Base-by-base conservation (phyloP, 768 basidiomycete genomes). In the Kwoniella shandongensis region DNA sequence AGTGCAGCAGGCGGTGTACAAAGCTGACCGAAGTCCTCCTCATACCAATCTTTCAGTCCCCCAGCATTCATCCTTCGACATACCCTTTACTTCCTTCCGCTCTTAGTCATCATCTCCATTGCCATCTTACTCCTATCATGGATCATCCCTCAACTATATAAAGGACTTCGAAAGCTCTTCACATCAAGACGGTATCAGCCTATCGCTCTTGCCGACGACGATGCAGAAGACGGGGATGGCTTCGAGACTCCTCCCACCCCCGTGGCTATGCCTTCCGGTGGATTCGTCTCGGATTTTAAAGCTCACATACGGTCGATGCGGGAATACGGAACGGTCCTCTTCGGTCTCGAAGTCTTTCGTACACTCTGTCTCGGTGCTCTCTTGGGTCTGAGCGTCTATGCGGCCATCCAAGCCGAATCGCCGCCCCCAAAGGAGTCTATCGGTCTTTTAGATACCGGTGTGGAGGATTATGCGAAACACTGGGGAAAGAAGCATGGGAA, bases 301-400 rank as follows among this genome's bases (percentile, higher is more conserved):
- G 72, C 65, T 27, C 82, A 83, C 62, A 69, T 83, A 27, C 49
- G 65, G 15, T 62, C 71, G 12, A 79, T 81, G 51, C 82, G 83
- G 4, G 84, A 84, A 10, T 59, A 69, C 4, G 70, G 73, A 13
- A 80, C 67, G 20, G 46, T 69, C n/a, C 61, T 83, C 23, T 84
- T 83, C 70, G 66, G 68, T 13, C 81, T 80, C 73, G 82, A 81
- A 60, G 49, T 83, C 29, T 62, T 77, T 1, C 79, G 85, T 22
- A 73, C 84, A 4, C 51, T 81, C 2, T 79, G 79, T 26, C 79
- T 80, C 46, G 71, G 81, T 25, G 72, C 77, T 2, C 78, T 86
- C n/a, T 76, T 86, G 22, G 80, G 75, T 4, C 67, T 86, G 15
- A 82, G 82, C 54, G 73, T 77, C 7, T 73, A 82, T 47, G 79